Conservation (phyloP, 2,329 filamentous ascomycete species). For the Microcyclospora pomicola region DNA sequence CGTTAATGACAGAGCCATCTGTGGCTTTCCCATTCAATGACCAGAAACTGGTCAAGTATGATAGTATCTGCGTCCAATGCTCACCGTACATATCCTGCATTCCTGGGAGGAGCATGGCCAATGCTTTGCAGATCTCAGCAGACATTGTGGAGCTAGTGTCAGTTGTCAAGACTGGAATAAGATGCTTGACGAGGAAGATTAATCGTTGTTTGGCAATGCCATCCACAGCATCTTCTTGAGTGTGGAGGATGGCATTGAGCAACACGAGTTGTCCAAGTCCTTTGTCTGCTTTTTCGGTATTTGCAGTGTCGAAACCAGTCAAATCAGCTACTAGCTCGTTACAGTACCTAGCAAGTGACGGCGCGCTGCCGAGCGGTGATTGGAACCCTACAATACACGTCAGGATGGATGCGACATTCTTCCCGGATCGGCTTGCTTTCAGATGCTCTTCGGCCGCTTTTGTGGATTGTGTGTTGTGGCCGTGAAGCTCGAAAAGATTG, state of each 20-base stretch:
- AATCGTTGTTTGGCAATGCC: slow-evolving; percentile 50
- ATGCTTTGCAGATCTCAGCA: slow-evolving; percentile 41
- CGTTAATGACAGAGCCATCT: slow-evolving; percentile 5
- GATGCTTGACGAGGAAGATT: slow-evolving; percentile 69
- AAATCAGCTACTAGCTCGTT: slow-evolving; percentile 48
- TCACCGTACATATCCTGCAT: slow-evolving; percentile 76
- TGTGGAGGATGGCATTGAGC: slow-evolving; percentile 40
- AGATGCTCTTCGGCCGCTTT: slow-evolving; percentile 25
- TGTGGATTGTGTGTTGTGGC: slow-evolving; percentile 25
- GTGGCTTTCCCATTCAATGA: slow-evolving; percentile 1
- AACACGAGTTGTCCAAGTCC: slow-evolving; percentile 35
- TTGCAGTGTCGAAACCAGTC: slow-evolving; percentile 34
- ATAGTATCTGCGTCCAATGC: slow-evolving; percentile 54
- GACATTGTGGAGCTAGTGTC: slow-evolving; percentile 35
- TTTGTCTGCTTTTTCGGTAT: slow-evolving; percentile 14
- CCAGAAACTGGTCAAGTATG: slow-evolving; percentile 26
- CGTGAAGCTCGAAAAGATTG: slow-evolving; percentile 29
- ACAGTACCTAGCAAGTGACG: slow-evolving; percentile 38
- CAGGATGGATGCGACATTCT: slow-evolving; percentile 33
- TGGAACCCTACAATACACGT: slow-evolving; percentile 36
- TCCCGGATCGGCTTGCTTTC: slow-evolving; percentile 16
- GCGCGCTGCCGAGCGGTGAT: slow-evolving; percentile 34
- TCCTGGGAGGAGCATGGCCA: slow-evolving; percentile 50
- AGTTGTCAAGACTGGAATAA: slow-evolving; percentile 55
- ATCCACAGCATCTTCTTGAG: slow-evolving; percentile 34